Evolutionary conservation across 345 rosid species (phyloP).

Genomic region (Moricandia moricandioides): DNA sequence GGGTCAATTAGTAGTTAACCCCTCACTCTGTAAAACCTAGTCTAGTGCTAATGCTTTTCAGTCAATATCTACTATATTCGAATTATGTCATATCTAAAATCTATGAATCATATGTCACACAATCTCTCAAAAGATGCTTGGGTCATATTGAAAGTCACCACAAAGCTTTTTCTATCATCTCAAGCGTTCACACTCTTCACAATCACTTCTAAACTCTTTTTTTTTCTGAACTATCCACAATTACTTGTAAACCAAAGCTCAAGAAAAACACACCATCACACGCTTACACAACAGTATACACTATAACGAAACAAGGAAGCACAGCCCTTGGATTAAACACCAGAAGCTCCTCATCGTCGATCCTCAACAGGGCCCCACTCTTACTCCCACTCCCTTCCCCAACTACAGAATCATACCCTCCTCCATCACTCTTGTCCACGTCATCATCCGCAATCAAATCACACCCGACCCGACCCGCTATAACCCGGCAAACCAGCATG

Average conservation of each 20-base stretch:
- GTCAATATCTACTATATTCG: background rate
- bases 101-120: background rate
- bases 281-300: constrained; percentile 54
- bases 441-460: constrained; percentile 47
- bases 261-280: no score
- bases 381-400: constrained; percentile 49
- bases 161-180: background rate
- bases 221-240: no score
- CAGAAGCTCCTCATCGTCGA: constrained; percentile 78
- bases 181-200: constrained; percentile 23
- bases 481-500: constrained; percentile 76
- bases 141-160: constrained; percentile 14
- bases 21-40: background rate
- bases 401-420: constrained; percentile 69
- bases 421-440: constrained; percentile 55
- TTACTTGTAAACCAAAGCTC: no score
- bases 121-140: background rate
- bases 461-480: constrained; percentile 75
- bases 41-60: background rate
- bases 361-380: constrained; percentile 43
- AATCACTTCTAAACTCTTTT: no score
- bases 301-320: constrained; percentile 95
- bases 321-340: constrained; percentile 98
- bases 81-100: background rate
- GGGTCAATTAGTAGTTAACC: background rate